Evolutionary conservation across 1,284 basidiomycete species (phyloP), one percentile per base, ranked within the genome.

Genomic region (Trichosporon faecale): DNA sequence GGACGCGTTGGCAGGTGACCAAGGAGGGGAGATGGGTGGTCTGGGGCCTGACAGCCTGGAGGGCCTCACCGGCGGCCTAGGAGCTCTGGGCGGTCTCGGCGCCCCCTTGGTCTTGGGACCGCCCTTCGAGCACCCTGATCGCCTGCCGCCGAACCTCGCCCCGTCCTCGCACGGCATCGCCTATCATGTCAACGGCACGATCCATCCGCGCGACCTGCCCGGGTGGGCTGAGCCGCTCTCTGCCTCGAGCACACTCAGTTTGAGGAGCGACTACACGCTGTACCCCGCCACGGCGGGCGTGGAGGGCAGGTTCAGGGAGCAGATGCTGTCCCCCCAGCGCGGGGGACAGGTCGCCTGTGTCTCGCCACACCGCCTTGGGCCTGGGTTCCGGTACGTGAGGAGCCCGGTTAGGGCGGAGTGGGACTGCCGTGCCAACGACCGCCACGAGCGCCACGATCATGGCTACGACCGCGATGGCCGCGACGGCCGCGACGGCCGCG

Each of bases 181-280:
- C 2, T 46, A 46, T 14, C 18, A 21, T 2, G 16, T 31, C 7
- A n/a, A n/a, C 27, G 57, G 57, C 27, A 61, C 57, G 7, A 61
- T 61, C 57, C 27, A 8, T 1, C 57, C 29, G 16, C 27, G 27
- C 29, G 57, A 31, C 31, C 29, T 61, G 57, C 57, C 57, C 14
- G 57, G 57, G 16, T 61, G 57, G 57, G 14, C 52, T 6, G 27
- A 29, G 12, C 27, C 27, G 18, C 57, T 29, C 31, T 18, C 12
- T 27, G 25, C 55, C 12, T 16, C 18, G 5, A 33, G 29, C 16
- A n/a, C 57, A 2, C 7, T 29, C 29, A n/a, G 16, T 4, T 2
- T 61, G 57, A 29, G 57, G 27, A 31, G 27, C 57, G 57, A 61
- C 57, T 61, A 31, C 16, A 61, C 57, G 7, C 57, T 61, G 27